A percentile compares a stretch with the other conserved stretches of the same genome.
These are phyloP conservation scores for Sporothrix brasiliensis DNA, from an alignment of 2,329 filamentous ascomycete species.

Conservation along the genomic window DNA sequence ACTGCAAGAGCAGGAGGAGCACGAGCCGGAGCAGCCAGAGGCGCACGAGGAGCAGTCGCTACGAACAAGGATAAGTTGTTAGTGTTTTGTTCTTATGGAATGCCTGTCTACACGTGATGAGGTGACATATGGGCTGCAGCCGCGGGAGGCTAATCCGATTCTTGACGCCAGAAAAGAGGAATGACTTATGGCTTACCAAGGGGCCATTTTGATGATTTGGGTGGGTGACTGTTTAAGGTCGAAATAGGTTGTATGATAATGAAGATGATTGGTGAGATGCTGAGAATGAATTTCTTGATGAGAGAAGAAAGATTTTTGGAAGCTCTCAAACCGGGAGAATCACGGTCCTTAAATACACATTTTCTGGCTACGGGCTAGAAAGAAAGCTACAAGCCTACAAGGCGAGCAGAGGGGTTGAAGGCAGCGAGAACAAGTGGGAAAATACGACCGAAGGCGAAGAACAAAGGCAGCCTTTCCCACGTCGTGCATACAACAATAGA, in stretches of 20 bases:
- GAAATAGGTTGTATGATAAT: slow-evolving; percentile 2
- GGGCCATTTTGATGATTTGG: slow-evolving; percentile 32
- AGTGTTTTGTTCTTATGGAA: not conserved
- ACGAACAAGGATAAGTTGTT: not conserved
- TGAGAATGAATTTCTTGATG: slow-evolving; percentile 24
- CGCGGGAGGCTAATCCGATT: not conserved
- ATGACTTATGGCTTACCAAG: slow-evolving; percentile 31
- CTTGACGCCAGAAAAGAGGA: not conserved
- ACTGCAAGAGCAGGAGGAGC: slow-evolving; percentile 36
- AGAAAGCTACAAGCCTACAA: not conserved
- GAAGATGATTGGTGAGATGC: not conserved
- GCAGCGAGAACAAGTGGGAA: not conserved
- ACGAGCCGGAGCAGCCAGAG: slow-evolving; percentile 36
- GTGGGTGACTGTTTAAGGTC: slow-evolving; percentile 8
- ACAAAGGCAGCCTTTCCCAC: not conserved
- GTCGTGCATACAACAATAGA: not conserved
- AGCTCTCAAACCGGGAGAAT: not conserved
- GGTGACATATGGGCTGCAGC: too few species aligned
- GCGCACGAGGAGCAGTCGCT: slow-evolving; percentile 36
- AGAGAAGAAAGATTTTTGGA: not conserved
- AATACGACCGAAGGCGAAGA: not conserved
- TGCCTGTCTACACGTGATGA: too few species aligned
- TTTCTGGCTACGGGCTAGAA: not conserved
- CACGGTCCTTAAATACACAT: slow-evolving; percentile 15
- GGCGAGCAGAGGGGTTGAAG: not conserved